These are phyloP conservation scores for Rhizopogon vinicolor DNA, from an alignment of 768 basidiomycete genomes.

Conservation along the genomic window DNA sequence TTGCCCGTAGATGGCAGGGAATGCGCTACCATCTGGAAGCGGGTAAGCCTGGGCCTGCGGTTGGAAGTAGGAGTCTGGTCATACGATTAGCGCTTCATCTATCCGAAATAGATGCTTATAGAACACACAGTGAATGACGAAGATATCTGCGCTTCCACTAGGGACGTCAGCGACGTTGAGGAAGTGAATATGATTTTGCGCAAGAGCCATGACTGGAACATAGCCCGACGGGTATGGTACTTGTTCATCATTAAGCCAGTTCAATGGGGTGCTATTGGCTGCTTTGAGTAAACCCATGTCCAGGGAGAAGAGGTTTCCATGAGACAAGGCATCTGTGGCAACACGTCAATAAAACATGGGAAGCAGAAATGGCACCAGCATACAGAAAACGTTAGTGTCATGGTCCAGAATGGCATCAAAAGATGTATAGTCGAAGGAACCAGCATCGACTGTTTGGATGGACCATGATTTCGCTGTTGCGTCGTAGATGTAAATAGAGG, in stretches of 20 bases:
- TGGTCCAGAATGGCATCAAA: slow-evolving; percentile 83
- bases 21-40: slow-evolving; percentile 36
- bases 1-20: slow-evolving; percentile 68
- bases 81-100: neutral
- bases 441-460: slow-evolving; percentile 54
- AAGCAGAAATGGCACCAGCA: slow-evolving; percentile 10
- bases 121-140: slow-evolving; percentile 83
- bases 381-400: slow-evolving; percentile 90
- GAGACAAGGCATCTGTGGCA: slow-evolving; percentile 60
- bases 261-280: slow-evolving; percentile 51
- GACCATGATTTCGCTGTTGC: slow-evolving; percentile 72
- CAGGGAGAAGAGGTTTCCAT: slow-evolving; percentile 60
- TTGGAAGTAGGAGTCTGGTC: slow-evolving; percentile 74
- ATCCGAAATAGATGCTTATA: neutral
- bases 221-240: slow-evolving; percentile 57
- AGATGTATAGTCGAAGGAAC: slow-evolving; percentile 55
- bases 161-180: slow-evolving; percentile 61
- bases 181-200: slow-evolving; percentile 86
- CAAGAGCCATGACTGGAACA: slow-evolving; percentile 72
- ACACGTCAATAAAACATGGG: neutral
- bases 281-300: slow-evolving; percentile 64
- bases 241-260: slow-evolving; percentile 61
- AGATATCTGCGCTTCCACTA: slow-evolving; percentile 73
- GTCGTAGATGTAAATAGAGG: slow-evolving; percentile 78
- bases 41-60: slow-evolving; percentile 59